Percentiles rank a stretch among this genome's conserved stretches.
Conservation (phyloP, 73 alveolate genomes). For the Durusdinium trenchii region DNA sequence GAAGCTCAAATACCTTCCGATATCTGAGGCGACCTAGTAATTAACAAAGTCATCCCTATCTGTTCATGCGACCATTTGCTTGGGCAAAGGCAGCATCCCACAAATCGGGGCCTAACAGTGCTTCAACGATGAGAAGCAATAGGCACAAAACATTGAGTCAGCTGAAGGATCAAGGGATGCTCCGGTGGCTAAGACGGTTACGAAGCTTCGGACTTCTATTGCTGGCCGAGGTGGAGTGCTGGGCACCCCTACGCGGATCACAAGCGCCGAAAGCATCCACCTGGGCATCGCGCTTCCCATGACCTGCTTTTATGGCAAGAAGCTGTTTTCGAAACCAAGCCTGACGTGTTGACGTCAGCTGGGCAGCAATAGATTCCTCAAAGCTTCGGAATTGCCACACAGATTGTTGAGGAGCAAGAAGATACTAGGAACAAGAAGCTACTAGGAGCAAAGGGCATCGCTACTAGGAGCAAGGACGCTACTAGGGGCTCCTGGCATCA, state of each 20-base stretch:
- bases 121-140: not conserved
- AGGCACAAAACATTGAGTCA: not conserved
- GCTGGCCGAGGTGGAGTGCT: no score
- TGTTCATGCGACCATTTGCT: no score
- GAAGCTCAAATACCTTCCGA: no score
- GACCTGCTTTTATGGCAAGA: not conserved
- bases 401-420: not conserved
- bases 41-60: no score
- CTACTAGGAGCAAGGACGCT: no score
- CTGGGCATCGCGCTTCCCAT: not conserved
- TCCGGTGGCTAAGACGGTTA: no score
- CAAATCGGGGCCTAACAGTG: slow-evolving; percentile 34
- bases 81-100: slow-evolving; percentile 64
- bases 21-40: no score
- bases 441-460: no score
- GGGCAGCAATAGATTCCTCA: slow-evolving; percentile 70
- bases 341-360: slow-evolving; percentile 74
- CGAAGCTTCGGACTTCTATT: no score
- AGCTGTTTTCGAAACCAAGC: not conserved
- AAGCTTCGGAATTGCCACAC: not conserved
- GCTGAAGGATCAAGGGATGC: no score
- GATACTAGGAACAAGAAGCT: no score
- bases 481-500: no score
- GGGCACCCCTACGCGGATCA: slow-evolving; percentile 9
- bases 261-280: slow-evolving; percentile 67